phyloP scores from a whole-genome alignment of 2,329 filamentous ascomycete genomes.

The Akanthomyces uredinophilus region DNA sequence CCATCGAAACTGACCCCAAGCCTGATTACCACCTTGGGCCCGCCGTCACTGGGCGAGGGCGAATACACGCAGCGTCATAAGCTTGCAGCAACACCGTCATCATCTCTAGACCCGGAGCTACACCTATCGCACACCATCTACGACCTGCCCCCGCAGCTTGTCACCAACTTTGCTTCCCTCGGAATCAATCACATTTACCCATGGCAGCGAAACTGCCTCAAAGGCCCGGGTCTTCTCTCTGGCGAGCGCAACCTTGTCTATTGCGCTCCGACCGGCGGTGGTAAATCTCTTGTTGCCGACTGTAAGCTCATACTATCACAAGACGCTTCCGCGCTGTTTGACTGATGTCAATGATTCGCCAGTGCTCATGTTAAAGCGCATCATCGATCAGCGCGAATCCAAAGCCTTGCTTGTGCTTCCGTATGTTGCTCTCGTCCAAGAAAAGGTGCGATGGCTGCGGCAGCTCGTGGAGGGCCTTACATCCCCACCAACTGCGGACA shows the following conservation, averaged over 20 bases:
- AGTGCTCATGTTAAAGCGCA: slow-evolving; percentile 66
- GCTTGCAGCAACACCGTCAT: slow-evolving; percentile 49
- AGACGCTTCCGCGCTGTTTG: slow-evolving; percentile 17
- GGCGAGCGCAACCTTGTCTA: slow-evolving; percentile 71
- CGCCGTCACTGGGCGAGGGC: slow-evolving; percentile 27
- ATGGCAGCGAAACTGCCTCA: slow-evolving; percentile 72
- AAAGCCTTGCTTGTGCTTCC: slow-evolving; percentile 71
- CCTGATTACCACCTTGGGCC: slow-evolving; percentile 36
- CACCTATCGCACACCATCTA: slow-evolving; percentile 60
- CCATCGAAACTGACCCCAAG: slow-evolving; percentile 36
- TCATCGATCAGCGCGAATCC: slow-evolving; percentile 56
- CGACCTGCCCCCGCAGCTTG: slow-evolving; percentile 53
- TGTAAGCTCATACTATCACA: slow-evolving; percentile 26
- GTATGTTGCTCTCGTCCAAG: slow-evolving; percentile 74
- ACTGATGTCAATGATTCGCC: neutral
- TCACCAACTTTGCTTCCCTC: slow-evolving; percentile 58
- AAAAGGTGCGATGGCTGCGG: slow-evolving; percentile 71
- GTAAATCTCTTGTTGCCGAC: slow-evolving; percentile 70
- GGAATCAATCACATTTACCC: slow-evolving; percentile 72
- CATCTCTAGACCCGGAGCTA: slow-evolving; percentile 48
- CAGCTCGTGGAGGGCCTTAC: slow-evolving; percentile 58
- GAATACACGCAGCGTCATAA: slow-evolving; percentile 54
- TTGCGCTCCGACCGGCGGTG: slow-evolving; percentile 71
- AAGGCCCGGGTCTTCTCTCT: slow-evolving; percentile 59
- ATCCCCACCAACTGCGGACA: slow-evolving; percentile 31